Evolutionary conservation across 371 early-diverging fungal genomes (phyloP).

Genomic region (Circinella minor): DNA sequence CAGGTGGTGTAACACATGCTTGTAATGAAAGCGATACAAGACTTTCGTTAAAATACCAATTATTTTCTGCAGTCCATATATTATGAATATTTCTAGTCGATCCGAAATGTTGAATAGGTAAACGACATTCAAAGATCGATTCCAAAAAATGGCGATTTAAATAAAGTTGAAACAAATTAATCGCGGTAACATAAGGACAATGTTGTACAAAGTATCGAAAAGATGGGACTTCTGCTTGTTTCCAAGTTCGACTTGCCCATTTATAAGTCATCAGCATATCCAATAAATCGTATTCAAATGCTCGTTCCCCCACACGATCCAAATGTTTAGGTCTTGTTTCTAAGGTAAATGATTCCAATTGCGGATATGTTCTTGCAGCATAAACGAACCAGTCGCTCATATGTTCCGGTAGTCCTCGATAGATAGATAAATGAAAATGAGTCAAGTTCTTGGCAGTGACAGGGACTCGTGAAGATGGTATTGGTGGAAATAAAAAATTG

Average conservation of each 20-base stretch:
- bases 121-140: neutral
- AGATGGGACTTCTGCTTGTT: constrained; percentile 7
- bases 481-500: neutral
- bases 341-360: constrained; percentile 2
- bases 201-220: neutral
- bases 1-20: constrained; percentile 13
- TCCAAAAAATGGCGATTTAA: neutral
- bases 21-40: constrained; percentile 10
- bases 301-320: constrained; percentile 11
- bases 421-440: constrained; percentile 12
- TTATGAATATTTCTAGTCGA: constrained; percentile 7
- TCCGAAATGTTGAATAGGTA: constrained; percentile 6
- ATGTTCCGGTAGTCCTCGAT: constrained; percentile 8
- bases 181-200: neutral
- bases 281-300: constrained; percentile 11
- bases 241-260: neutral
- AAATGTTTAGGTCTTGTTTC: constrained; percentile 9
- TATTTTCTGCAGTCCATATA: constrained; percentile 1
- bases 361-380: constrained; percentile 16
- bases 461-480: neutral
- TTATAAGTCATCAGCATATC: constrained; percentile 12
- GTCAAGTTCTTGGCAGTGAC: neutral
- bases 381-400: constrained; percentile 21
- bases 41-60: constrained; percentile 6
- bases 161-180: constrained; percentile 12